A percentile compares a stretch with the other conserved stretches of the same genome.
These are phyloP conservation scores for Exophiala alcalophila DNA, from an alignment of 2,329 filamentous ascomycete species.

Conservation along the genomic window DNA sequence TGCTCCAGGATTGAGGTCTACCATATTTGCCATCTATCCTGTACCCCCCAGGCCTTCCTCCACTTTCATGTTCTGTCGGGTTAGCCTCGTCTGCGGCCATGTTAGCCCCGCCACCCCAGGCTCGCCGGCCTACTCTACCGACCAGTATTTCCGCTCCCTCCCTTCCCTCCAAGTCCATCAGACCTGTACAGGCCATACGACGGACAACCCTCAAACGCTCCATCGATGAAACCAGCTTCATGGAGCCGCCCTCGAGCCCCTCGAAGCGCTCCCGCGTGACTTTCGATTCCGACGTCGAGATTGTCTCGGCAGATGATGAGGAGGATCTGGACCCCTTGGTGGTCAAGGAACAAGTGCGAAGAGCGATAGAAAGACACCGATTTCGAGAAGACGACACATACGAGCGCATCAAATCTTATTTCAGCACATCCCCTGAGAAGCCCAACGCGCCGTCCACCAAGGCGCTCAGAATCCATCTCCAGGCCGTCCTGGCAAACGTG, in stretches of 20 bases:
- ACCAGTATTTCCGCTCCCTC: conserved; percentile 17
- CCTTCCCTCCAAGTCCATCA: conserved; percentile 14
- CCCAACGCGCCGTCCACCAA: conserved; percentile 51
- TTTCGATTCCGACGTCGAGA: conserved; percentile 41
- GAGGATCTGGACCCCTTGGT: conserved; percentile 37
- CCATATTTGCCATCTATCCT: neutral
- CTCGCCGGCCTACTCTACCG: conserved; percentile 24
- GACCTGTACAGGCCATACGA: conserved; percentile 18
- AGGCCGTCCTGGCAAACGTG: conserved; percentile 57
- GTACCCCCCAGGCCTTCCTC: neutral
- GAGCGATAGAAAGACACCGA: conserved; percentile 54
- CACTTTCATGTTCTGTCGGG: conserved; percentile 12
- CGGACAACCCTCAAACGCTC: conserved; percentile 29
- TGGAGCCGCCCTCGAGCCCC: conserved; percentile 32
- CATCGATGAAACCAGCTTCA: conserved; percentile 27
- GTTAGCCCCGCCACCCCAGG: conserved; percentile 24
- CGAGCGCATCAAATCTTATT: conserved; percentile 54
- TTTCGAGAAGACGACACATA: conserved; percentile 56
- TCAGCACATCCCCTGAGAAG: conserved; percentile 47
- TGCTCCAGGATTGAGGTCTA: neutral
- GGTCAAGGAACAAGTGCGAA: conserved; percentile 60
- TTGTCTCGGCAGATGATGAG: conserved; percentile 32
- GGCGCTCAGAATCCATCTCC: conserved; percentile 56
- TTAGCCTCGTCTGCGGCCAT: conserved; percentile 16
- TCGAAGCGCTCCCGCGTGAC: conserved; percentile 45